phyloP scores from a whole-genome alignment of 306 rosid species.

The Lagenaria siceraria region DNA sequence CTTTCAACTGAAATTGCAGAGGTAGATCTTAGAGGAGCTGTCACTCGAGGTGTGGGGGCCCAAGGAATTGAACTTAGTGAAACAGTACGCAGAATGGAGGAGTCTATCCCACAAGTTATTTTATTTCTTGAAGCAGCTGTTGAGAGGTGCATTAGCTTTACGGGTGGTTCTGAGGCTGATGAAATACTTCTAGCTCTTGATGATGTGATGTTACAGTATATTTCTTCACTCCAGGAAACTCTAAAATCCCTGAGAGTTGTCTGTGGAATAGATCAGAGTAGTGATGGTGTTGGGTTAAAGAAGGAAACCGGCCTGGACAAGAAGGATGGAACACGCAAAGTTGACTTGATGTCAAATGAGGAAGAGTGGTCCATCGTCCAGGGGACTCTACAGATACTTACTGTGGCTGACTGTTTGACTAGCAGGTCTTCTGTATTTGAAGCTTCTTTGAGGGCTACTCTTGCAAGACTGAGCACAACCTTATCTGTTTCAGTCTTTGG shows the following conservation, averaged over 20 bases:
- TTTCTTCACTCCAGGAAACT: constrained; percentile 82
- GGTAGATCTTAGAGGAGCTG: constrained; percentile 97
- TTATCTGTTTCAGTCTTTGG: constrained; percentile 77
- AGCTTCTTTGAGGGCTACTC: constrained; percentile 92
- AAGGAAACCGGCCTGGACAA: constrained; percentile 55
- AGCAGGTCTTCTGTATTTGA: constrained; percentile 98
- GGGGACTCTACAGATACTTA: constrained; percentile 94
- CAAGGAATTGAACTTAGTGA: constrained; percentile 99
- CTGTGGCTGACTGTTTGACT: constrained; percentile 90
- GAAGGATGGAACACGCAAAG: constrained; percentile 70
- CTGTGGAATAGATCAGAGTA: constrained; percentile 76
- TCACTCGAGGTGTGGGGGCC: constrained; percentile 94
- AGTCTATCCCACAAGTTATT: constrained; percentile 86
- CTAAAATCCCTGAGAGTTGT: constrained; percentile 83
- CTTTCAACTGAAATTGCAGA: constrained; percentile 90
- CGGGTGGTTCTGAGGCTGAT: constrained; percentile 99
- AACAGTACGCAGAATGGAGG: constrained; percentile 99
- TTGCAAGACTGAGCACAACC: constrained; percentile 84
- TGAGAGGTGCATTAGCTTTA: constrained; percentile 90
- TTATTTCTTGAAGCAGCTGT: constrained; percentile 91
- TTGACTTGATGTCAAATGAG: constrained; percentile 67
- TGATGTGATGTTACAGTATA: constrained; percentile 79
- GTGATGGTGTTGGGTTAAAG: constrained; percentile 48
- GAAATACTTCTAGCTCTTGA: constrained; percentile 86
- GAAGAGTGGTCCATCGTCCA: constrained; percentile 99